These are phyloP conservation scores for Penicillium riverlandense DNA, from an alignment of 495 filamentous ascomycete species.

Conservation along the genomic window DNA sequence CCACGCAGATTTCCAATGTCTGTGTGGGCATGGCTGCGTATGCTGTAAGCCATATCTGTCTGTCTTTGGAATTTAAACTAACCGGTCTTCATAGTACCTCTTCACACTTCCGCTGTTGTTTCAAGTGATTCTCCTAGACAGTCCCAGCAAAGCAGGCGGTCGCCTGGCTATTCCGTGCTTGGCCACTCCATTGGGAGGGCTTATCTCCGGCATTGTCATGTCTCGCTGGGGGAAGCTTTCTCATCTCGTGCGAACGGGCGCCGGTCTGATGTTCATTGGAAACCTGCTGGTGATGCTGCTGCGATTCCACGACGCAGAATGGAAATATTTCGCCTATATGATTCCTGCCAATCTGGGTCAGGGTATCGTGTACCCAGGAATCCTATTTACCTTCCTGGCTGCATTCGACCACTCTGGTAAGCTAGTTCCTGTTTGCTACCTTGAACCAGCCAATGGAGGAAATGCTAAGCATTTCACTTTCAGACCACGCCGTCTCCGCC, in stretches of 20 bases:
- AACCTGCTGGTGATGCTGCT: constrained; percentile 49
- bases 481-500: constrained; percentile 58
- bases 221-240: constrained; percentile 54
- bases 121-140: constrained; percentile 55
- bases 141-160: constrained; percentile 51
- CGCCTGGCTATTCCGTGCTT: constrained; percentile 55
- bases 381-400: constrained; percentile 56
- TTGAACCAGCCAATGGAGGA: neutral
- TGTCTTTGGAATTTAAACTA: neutral
- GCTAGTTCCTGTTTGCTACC: neutral
- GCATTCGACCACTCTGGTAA: constrained; percentile 56
- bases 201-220: constrained; percentile 57
- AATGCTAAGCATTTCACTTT: neutral
- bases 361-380: constrained; percentile 56
- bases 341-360: constrained; percentile 59
- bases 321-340: constrained; percentile 58
- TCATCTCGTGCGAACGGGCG: constrained; percentile 46
- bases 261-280: constrained; percentile 52
- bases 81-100: constrained; percentile 41
- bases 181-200: constrained; percentile 52
- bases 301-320: constrained; percentile 47
- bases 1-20: constrained; percentile 53
- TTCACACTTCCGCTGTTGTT: constrained; percentile 61
- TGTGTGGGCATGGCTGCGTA: constrained; percentile 56
- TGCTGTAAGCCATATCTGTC: constrained; percentile 37